phyloP scores from a whole-genome alignment of 495 filamentous ascomycete genomes.

The Penicillium coffeae region DNA sequence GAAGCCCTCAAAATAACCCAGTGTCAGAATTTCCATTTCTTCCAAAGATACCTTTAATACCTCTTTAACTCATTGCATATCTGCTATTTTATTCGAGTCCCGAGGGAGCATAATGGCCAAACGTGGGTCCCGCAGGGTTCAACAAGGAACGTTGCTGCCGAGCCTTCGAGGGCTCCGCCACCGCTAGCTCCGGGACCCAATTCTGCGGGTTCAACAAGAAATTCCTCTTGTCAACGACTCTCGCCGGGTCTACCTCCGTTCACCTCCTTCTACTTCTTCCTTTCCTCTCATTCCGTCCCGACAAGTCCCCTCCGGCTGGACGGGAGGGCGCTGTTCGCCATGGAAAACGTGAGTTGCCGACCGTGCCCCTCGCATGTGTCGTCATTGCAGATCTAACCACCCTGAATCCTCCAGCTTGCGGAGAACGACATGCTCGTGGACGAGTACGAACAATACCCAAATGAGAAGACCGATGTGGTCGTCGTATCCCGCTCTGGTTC shows the following conservation, averaged over 20 bases:
- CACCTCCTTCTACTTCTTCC: slow-evolving; percentile 6
- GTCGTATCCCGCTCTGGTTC: slow-evolving; percentile 72
- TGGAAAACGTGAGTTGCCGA: slow-evolving; percentile 45
- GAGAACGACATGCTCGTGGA: slow-evolving; percentile 68
- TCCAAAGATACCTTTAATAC: no score
- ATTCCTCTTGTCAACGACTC: slow-evolving; percentile 23
- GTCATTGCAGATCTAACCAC: slow-evolving; percentile 29
- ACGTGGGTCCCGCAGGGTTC: background rate
- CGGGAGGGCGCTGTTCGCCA: slow-evolving; percentile 35
- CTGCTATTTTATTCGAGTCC: no score
- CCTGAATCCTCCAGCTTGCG: slow-evolving; percentile 28
- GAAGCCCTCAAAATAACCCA: no score
- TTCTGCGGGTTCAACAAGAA: slow-evolving; percentile 24
- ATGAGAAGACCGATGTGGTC: slow-evolving; percentile 79
- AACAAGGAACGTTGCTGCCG: slow-evolving; percentile 7
- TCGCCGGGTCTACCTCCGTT: slow-evolving; percentile 6
- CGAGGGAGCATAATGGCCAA: no score
- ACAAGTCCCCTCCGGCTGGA: slow-evolving; percentile 24
- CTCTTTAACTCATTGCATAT: no score
- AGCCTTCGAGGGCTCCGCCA: slow-evolving; percentile 28
- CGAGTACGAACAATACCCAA: slow-evolving; percentile 63
- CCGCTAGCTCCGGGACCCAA: slow-evolving; percentile 26
- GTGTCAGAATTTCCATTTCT: no score
- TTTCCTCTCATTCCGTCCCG: slow-evolving; percentile 10
- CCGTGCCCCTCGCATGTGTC: slow-evolving; percentile 23